Evolutionary conservation across 2,329 filamentous ascomycete genomes (phyloP).

Genomic region (Ceratocystis harringtonii): DNA sequence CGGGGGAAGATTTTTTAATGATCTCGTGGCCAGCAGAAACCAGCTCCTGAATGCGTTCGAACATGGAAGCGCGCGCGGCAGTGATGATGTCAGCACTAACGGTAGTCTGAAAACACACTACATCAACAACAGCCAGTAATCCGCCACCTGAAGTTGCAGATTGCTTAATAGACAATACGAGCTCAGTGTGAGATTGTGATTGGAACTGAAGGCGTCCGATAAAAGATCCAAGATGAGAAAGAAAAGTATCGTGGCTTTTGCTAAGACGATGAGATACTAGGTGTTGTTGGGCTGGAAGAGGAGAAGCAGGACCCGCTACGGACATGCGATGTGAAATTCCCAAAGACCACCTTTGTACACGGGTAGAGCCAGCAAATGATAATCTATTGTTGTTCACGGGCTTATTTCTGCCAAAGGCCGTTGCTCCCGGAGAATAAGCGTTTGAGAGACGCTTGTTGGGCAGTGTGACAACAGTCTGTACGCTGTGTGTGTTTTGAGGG

Average conservation of each 20-base stretch:
- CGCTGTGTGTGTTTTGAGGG: constrained; percentile 34
- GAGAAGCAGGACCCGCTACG: constrained; percentile 48
- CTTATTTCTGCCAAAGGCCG: constrained; percentile 15
- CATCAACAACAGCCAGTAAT: constrained; percentile 64
- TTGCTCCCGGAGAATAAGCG: constrained; percentile 24
- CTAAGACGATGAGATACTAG: constrained; percentile 73
- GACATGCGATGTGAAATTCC: constrained; percentile 60
- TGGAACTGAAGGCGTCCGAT: constrained; percentile 81
- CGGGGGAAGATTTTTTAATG: constrained; percentile 50
- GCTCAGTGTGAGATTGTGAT: constrained; percentile 74
- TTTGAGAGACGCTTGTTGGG: constrained; percentile 35
- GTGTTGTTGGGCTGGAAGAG: constrained; percentile 45
- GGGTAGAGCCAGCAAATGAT: constrained; percentile 26
- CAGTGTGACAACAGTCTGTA: constrained; percentile 25
- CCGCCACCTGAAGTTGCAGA: constrained; percentile 69
- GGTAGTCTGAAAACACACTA: constrained; percentile 63
- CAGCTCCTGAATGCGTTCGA: constrained; percentile 62
- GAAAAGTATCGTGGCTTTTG: constrained; percentile 68
- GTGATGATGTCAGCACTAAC: constrained; percentile 51
- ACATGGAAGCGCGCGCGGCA: constrained; percentile 59
- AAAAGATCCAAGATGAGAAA: constrained; percentile 84
- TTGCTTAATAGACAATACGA: constrained; percentile 68
- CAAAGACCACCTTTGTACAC: constrained; percentile 35
- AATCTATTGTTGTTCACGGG: constrained; percentile 24
- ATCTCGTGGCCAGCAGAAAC: constrained; percentile 70